Base-by-base conservation (phyloP, 768 basidiomycete genomes). In the Trametes maxima region DNA sequence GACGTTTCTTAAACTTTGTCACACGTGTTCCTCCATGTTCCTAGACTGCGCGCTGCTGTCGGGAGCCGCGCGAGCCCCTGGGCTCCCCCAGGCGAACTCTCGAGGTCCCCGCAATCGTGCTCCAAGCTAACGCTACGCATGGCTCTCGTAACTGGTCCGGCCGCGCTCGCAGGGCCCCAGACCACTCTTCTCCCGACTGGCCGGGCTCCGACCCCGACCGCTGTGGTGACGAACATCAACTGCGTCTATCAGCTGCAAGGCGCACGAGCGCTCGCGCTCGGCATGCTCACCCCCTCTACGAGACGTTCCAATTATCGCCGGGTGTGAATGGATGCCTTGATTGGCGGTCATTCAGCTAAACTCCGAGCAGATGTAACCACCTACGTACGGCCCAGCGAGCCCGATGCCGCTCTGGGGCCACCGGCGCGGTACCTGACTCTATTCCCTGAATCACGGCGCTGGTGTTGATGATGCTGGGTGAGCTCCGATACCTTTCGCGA, bases 1-100 rank as follows among this genome's bases (percentile, higher is more conserved):
- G 59, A 60, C 51, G 35, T 49, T 33, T 35, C 28, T 36, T 46
- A n/a, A 60, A 54, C 59, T 53, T 45, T 54, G n/a, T 33, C 24
- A 11, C 50, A 45, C 58, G 58, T 53, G 58, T 25, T 5, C 6
- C 36, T 13, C 28, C 37, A 22, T 49, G 28, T 45, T 12, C 57
- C 21, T 35, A 16, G 8, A 39, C 57, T 21, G 22, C 39, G 47
- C 16, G 8, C 35, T 28, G 12, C 44, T 21, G 24, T 46, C 13
- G n/a, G 19, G 28, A 22, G n/a, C n/a, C 22, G 35, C 44, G 11
- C 45, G 19, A 14, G 43, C 45, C 3, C 3, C 33, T 28, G 17
- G 33, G 28, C 28, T 47, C 10, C 19, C 36, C 36, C 5, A 19
- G 25, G 36, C 35, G 33, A 21, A 8, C 22, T 53, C 42, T 25